Evolutionary conservation across 2,329 filamentous ascomycete genomes (phyloP), one percentile per base, ranked within the genome.

Genomic region (Ophiostoma ulmi): DNA sequence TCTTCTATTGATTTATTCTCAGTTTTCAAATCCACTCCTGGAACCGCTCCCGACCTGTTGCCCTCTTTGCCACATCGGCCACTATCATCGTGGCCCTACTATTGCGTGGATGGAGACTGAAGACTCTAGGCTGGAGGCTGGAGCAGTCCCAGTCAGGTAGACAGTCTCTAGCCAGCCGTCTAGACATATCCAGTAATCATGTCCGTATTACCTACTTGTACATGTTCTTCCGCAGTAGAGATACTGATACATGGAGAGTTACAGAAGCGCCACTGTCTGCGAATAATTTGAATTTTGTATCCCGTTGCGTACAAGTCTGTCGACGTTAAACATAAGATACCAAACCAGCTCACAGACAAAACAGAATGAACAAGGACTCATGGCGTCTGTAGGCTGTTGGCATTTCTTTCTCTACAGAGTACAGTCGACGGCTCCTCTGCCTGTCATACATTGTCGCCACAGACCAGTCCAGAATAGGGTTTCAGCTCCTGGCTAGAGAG

Each of bases 401-500:
- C 39, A 44, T 2, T 17, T 44, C 14, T 17, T 14, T 44, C 39
- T 10, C 10, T 44, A 17, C 14, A 3, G 39, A 11, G 7, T 44
- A 44, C 39, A 10, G 39, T 17, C 39, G 39, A 31, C 31, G 31
- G 31, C 31, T 31, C 31, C 31, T 31, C 14, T 44, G 39, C 39
- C 14, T 55, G 1, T 55, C 48, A 55, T 20, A 44, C 17, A 22
- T 13, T 55, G n/a, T 55, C 48, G 48, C 48, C 48, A 11, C 48
- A n/a, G 48, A n/a, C 48, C 48, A 55, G 48, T 55, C n/a, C 48
- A 55, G n/a, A 55, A 55, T n/a, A 55, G 48, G 48, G 20, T 55
- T 55, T 55, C 48, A 55, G 48, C 48, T 55, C 48, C 48, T 55
- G 48, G 48, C 7, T 44, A 44, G 41, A 4, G 10, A 44, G 41